Conservation (phyloP, 2,329 filamentous ascomycete genomes). For the Verticillium longisporum region DNA sequence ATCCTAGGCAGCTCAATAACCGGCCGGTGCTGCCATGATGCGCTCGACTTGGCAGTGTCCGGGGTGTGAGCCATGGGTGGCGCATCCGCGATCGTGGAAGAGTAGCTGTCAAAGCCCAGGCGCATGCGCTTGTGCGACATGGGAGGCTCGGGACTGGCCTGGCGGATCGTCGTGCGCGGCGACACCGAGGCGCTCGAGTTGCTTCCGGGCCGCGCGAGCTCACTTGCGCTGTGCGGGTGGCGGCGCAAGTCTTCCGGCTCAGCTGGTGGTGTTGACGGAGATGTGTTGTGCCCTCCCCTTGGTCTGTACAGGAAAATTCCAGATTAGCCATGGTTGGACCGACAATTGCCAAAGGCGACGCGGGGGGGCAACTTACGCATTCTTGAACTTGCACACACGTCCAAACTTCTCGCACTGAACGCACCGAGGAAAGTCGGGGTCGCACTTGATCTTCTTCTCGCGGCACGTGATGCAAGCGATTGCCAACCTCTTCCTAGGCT, state of each 20-base stretch:
- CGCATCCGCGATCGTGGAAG: conserved; percentile 24
- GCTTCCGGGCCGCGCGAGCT: conserved; percentile 31
- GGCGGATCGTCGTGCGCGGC: conserved; percentile 31
- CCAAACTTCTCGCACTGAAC: conserved; percentile 91
- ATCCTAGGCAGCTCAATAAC: conserved; percentile 37
- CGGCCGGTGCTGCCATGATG: conserved; percentile 28
- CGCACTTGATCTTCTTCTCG: conserved; percentile 97
- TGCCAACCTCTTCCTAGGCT: conserved; percentile 82
- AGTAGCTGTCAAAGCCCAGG: conserved; percentile 39
- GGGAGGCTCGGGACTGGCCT: conserved; percentile 19
- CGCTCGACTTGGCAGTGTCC: conserved; percentile 28
- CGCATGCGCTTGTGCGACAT: conserved; percentile 42
- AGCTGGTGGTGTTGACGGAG: conserved; percentile 44
- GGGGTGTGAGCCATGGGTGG: conserved; percentile 21
- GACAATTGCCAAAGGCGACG: not conserved
- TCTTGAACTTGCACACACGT: conserved; percentile 75
- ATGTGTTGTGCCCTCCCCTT: conserved; percentile 51
- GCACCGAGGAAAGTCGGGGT: conserved; percentile 80
- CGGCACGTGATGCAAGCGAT: conserved; percentile 91
- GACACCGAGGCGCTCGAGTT: conserved; percentile 42
- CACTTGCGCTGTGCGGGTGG: conserved; percentile 18
- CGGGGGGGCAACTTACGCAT: conserved; percentile 58
- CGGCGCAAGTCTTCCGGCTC: conserved; percentile 38
- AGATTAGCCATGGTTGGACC: conserved; percentile 8
- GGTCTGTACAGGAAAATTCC: conserved; percentile 29